Conservation (phyloP, 78 protist species). For the Emiliania huxleyi region DNA sequence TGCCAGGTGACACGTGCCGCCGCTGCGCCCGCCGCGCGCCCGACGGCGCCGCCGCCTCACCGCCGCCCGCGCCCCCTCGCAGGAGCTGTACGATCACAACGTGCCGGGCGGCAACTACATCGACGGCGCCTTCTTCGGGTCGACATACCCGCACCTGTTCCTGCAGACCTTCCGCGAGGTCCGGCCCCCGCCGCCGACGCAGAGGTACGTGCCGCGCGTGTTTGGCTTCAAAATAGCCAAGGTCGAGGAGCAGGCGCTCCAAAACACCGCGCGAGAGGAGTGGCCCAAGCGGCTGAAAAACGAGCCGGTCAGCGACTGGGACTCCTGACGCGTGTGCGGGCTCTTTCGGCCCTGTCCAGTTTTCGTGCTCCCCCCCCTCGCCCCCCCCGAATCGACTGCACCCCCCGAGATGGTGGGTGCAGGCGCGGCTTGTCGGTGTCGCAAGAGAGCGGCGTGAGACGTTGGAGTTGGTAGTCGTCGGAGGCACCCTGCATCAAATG, state of each 20-base stretch:
- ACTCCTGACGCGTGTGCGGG: neutral
- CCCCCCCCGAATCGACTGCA: too few species aligned
- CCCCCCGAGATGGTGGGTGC: too few species aligned
- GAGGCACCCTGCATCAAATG: too few species aligned
- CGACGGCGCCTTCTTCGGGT: slow-evolving; percentile 95
- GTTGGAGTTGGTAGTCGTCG: too few species aligned
- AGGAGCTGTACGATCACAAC: slow-evolving; percentile 13
- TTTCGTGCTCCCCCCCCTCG: too few species aligned
- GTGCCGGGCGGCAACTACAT: slow-evolving; percentile 47
- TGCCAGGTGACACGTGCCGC: slow-evolving; percentile 37
- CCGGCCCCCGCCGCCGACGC: slow-evolving; percentile 43
- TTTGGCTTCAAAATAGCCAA: slow-evolving; percentile 82
- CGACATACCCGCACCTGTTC: slow-evolving; percentile 91
- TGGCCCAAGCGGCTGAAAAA: slow-evolving; percentile 22
- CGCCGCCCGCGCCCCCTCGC: neutral
- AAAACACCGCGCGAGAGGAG: neutral
- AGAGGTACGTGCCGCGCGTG: slow-evolving; percentile 75
- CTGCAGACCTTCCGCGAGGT: slow-evolving; percentile 12
- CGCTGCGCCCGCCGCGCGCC: neutral
- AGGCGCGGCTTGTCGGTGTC: too few species aligned
- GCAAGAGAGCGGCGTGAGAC: too few species aligned
- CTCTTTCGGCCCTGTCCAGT: too few species aligned
- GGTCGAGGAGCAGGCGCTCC: neutral
- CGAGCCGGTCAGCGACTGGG: slow-evolving; percentile 6
- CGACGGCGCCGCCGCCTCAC: neutral